A percentile compares a stretch with the other conserved stretches of the same genome.
These are phyloP conservation scores for Pseudonectria buxi DNA, from an alignment of 2,329 filamentous ascomycete genomes.

Conservation along the genomic window DNA sequence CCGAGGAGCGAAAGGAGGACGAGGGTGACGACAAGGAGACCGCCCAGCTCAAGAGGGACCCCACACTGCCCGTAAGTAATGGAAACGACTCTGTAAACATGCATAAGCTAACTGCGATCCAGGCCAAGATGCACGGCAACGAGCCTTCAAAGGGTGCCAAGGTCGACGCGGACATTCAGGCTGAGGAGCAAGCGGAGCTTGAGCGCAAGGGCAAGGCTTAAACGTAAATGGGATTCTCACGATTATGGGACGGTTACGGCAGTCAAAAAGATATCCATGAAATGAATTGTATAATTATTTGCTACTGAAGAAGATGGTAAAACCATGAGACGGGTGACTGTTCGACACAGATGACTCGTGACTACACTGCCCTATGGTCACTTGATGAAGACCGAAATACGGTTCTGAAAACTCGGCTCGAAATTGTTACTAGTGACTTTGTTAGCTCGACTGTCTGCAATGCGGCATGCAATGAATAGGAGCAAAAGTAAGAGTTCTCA, in stretches of 20 bases:
- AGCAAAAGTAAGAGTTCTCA: conserved; percentile 45
- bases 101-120: conserved; percentile 3
- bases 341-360: too few species aligned
- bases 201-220: conserved; percentile 47
- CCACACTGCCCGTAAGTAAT: conserved; percentile 48
- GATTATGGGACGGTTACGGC: too few species aligned
- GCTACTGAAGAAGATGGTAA: too few species aligned
- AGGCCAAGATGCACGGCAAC: conserved; percentile 64
- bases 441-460: conserved; percentile 19
- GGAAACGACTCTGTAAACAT: background rate
- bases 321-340: too few species aligned
- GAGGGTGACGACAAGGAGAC: conserved; percentile 39
- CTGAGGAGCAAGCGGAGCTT: conserved; percentile 60
- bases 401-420: conserved; percentile 1
- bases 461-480: conserved; percentile 17
- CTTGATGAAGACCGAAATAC: background rate
- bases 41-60: conserved; percentile 46
- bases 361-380: too few species aligned
- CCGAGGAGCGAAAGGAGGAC: conserved; percentile 45
- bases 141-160: conserved; percentile 66
- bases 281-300: too few species aligned
- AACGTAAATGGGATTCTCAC: conserved; percentile 1
- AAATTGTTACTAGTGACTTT: conserved; percentile 9
- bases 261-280: too few species aligned
- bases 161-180: conserved; percentile 61